Base-by-base conservation (phyloP, 1,284 basidiomycete genomes). In the Anthracocystis walkeri region DNA sequence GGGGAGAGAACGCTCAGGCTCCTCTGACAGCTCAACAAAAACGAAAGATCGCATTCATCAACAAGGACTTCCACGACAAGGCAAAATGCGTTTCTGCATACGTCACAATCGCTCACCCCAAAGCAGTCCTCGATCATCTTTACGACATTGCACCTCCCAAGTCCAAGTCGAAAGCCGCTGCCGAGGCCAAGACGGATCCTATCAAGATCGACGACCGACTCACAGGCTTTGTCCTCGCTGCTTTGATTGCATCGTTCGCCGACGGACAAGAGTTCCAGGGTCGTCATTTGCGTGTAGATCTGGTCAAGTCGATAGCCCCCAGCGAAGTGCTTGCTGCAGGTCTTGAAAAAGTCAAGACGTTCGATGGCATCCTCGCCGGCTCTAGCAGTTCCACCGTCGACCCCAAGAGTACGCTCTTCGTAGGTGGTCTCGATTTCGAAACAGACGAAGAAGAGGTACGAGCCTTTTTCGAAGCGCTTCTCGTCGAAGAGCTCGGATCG, bases 31-130 rank as follows among this genome's bases (percentile, higher is more conserved):
- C 93, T 0, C 89, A 89, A 62, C 93, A 97, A 85, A 98, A 97
- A 88, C 93, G 96, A 86, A 93, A 92, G 79, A 91, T 98, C 42
- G 93, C 95, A 0, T 97, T 94, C 84, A 97, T 98, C 86, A 94
- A 94, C 82, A 91, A 91, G 65, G 93, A 95, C 25, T 41, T 79
- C 57, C 66, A 84, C 68, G 74, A 82, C 41, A 73, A 82, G 29
- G 83, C 82, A 25, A 72, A 77, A 42, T 59, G 65, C 25, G 78
- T 82, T 27, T 80, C 84, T 58, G 83, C 82, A 11, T 85, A 85
- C 61, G 68, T 85, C 46, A 82, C 82, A 18, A 63, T 85, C 35
- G 72, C 70, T 33, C 70, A 79, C 8, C 79, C 79, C 2, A 42
- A 67, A 21, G 60, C 72, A 0, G 78, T 79, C 12, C 58, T 77